Base-by-base conservation (phyloP, 352 stramenopile species). In the Phytophthora vignae region DNA sequence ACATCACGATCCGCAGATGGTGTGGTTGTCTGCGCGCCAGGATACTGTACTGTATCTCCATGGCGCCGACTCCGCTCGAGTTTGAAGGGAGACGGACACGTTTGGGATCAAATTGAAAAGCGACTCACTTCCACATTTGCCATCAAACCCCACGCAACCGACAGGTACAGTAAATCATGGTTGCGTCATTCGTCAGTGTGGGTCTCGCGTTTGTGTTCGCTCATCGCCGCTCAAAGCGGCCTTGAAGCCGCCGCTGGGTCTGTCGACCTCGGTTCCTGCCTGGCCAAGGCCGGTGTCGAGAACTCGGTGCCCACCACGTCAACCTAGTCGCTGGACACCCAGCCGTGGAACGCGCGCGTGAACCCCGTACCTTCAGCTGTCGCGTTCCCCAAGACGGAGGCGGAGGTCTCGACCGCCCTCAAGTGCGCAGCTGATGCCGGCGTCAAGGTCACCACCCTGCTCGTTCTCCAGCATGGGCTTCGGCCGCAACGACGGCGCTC, bases 401-500 rank as follows among this genome's bases (percentile, higher is more conserved):
- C 8, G 11, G 31, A 38, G 36, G 22, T 44, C 21, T 42, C 57
- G 11, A 22, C 57, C 27, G 31, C 31, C n/a, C 42, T 55, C 4
- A 64, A 64, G 19, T 64, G 57, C n/a, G 57, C 57, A 7, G 42
- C 57, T 12, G 10, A 64, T 21, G 19, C 22, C 21, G 25, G 25
- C 11, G 33, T 36, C 4, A 64, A 55, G 42, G 57, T 64, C 25
- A 64, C 57, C 17, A 55, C 57, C 11, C 27, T 55, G 57, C 9
- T 64, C 57, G 40, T 64, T 64, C 57, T 64, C 42, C 22, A 64
- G 57, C 42, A 64, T 64, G 57, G 57, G 44, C 7, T 64, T 64
- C 25, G 57, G 57, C 14, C 57, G 57, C 15, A 55, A 64, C 14
- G 57, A 40, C 29, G 57, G 57, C 3, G 42, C 57, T 15, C 44